phyloP scores from a whole-genome alignment of 2,329 filamentous ascomycete species.

The Volutella citrinella region DNA sequence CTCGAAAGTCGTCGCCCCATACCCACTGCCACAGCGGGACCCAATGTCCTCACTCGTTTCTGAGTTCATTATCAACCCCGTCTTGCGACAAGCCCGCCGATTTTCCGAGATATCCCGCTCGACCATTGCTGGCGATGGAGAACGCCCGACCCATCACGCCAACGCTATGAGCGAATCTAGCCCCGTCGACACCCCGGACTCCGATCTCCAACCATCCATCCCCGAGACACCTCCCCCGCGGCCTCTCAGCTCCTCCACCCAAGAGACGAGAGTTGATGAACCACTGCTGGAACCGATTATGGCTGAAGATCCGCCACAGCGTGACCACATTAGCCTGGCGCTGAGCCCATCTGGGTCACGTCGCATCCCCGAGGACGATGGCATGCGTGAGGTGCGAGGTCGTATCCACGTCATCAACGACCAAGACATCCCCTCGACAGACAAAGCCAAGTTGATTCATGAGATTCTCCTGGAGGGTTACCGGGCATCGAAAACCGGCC shows the following conservation, averaged over 20 bases:
- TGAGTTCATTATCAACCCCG: slow-evolving; percentile 64
- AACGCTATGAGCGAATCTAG: slow-evolving; percentile 20
- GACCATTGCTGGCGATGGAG: slow-evolving; percentile 34
- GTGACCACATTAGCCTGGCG: slow-evolving; percentile 33
- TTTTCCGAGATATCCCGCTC: slow-evolving; percentile 52
- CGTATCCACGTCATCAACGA: slow-evolving; percentile 69
- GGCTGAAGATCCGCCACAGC: slow-evolving; percentile 21
- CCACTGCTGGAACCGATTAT: slow-evolving; percentile 15
- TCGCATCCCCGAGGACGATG: slow-evolving; percentile 71
- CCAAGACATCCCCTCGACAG: slow-evolving; percentile 51
- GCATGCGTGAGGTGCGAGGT: slow-evolving; percentile 65
- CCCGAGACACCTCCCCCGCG: slow-evolving; percentile 25
- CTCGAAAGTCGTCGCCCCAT: slow-evolving; percentile 2
- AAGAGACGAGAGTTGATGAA: slow-evolving; percentile 33
- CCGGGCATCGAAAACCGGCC: slow-evolving; percentile 30
- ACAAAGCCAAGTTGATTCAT: slow-evolving; percentile 73
- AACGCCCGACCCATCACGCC: slow-evolving; percentile 20
- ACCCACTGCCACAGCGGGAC: slow-evolving; percentile 14
- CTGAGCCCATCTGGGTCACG: slow-evolving; percentile 28
- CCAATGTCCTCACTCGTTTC: slow-evolving; percentile 62
- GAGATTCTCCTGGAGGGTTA: slow-evolving; percentile 69
- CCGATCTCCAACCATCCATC: slow-evolving; percentile 4
- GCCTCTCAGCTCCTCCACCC: slow-evolving; percentile 32
- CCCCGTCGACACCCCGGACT: slow-evolving; percentile 3
- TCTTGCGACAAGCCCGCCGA: slow-evolving; percentile 62